Percentiles rank a stretch among this genome's conserved stretches.
phyloP scores from a whole-genome alignment of 2,329 filamentous ascomycete species.

The Botrytis tulipae region DNA sequence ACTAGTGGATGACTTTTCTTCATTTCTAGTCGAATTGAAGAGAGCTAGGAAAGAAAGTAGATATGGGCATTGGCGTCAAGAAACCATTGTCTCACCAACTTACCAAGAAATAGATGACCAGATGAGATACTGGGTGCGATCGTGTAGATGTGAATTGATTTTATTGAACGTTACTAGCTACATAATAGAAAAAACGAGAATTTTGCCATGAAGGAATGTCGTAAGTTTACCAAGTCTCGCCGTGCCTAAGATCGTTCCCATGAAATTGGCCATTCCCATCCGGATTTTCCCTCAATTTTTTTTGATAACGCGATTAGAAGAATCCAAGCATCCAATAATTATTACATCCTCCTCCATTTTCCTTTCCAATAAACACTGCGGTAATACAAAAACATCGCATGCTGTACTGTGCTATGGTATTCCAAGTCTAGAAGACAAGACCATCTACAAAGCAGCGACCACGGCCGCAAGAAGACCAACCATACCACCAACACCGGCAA shows the following conservation, averaged over 20 bases:
- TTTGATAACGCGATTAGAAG: background rate
- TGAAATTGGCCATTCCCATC: background rate
- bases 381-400: background rate
- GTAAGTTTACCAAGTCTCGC: background rate
- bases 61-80: background rate
- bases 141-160: background rate
- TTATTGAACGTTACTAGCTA: background rate
- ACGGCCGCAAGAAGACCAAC: background rate
- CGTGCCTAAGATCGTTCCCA: background rate
- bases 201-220: background rate
- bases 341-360: background rate
- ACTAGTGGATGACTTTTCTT: too few relatives aligned
- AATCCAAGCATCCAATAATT: background rate
- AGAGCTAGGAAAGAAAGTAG: too few relatives aligned
- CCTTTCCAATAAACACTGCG: background rate
- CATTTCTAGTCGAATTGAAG: background rate
- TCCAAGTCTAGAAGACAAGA: background rate
- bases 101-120: background rate
- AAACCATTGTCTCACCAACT: background rate
- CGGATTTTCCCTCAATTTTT: background rate
- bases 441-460: slow-evolving; percentile 11
- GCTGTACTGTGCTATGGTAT: background rate
- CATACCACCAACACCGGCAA: slow-evolving; percentile 9
- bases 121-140: background rate
- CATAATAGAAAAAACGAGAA: background rate